Conservation (phyloP, 1,284 basidiomycete species). For the Wolfiporia cocos region DNA sequence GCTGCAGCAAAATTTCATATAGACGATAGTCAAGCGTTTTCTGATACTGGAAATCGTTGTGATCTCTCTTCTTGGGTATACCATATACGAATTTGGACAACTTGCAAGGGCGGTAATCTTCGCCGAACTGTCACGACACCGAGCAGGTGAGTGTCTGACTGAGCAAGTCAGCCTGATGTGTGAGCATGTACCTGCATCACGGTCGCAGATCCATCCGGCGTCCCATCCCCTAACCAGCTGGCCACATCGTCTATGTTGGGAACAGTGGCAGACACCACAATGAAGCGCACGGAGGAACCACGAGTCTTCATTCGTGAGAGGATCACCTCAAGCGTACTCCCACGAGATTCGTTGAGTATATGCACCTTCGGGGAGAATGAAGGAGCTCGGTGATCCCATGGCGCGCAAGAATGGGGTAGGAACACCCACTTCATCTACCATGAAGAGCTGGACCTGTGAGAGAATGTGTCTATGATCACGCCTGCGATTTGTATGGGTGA, state of each 20-base stretch:
- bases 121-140: slow-evolving; percentile 67
- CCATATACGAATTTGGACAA: slow-evolving; percentile 69
- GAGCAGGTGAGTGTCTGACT: neutral
- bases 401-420: no score
- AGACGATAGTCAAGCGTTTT: slow-evolving; percentile 71
- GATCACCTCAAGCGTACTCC: slow-evolving; percentile 90
- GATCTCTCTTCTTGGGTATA: slow-evolving; percentile 46
- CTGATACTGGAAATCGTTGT: slow-evolving; percentile 81
- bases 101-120: slow-evolving; percentile 84
- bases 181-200: slow-evolving; percentile 60
- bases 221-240: slow-evolving; percentile 71
- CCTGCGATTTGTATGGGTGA: slow-evolving; percentile 37
- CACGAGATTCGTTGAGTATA: slow-evolving; percentile 83
- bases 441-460: slow-evolving; percentile 68
- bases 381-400: neutral
- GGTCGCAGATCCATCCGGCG: slow-evolving; percentile 43
- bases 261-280: slow-evolving; percentile 90
- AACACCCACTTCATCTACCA: slow-evolving; percentile 81
- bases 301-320: slow-evolving; percentile 87
- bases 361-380: slow-evolving; percentile 60
- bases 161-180: neutral
- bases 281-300: slow-evolving; percentile 68
- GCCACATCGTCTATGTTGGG: slow-evolving; percentile 93
- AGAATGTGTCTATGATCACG: slow-evolving; percentile 57
- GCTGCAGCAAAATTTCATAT: slow-evolving; percentile 61